phyloP scores from a whole-genome alignment of 176 grass and related monocot species.

The Musa schizocarpa region DNA sequence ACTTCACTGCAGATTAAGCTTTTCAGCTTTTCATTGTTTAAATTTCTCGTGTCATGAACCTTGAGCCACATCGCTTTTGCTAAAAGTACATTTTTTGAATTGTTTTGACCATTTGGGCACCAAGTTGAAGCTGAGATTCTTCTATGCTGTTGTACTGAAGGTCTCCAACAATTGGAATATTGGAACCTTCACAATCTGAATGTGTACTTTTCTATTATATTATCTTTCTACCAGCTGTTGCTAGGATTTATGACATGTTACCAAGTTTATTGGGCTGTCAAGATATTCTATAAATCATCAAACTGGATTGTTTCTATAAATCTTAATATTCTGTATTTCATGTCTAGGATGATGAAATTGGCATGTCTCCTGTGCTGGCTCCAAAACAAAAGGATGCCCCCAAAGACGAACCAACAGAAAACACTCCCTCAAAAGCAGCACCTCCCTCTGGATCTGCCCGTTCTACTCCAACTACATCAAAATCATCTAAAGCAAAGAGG shows the following conservation, averaged over 20 bases:
- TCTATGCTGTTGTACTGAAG: not conserved
- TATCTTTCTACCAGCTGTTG: not conserved
- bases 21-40: not conserved
- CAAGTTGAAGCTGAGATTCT: not conserved
- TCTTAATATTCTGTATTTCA: conserved; percentile 16
- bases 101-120: not conserved
- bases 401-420: conserved; percentile 77
- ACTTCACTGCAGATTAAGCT: too few species aligned
- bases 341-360: conserved; percentile 65
- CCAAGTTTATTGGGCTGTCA: not conserved
- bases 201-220: not conserved
- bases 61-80: not conserved
- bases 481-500: conserved; percentile 82
- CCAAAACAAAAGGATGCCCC: conserved; percentile 67
- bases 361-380: conserved; percentile 63
- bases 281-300: too few species aligned
- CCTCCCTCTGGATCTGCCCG: conserved; percentile 40
- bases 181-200: not conserved
- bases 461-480: conserved; percentile 50
- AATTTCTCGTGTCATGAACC: not conserved
- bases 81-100: not conserved
- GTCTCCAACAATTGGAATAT: not conserved
- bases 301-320: not conserved
- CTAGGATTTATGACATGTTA: not conserved
- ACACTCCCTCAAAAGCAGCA: conserved; percentile 51